Conservation (phyloP, 176 grass and related monocot genomes). For the Rhynchospora breviuscula region DNA sequence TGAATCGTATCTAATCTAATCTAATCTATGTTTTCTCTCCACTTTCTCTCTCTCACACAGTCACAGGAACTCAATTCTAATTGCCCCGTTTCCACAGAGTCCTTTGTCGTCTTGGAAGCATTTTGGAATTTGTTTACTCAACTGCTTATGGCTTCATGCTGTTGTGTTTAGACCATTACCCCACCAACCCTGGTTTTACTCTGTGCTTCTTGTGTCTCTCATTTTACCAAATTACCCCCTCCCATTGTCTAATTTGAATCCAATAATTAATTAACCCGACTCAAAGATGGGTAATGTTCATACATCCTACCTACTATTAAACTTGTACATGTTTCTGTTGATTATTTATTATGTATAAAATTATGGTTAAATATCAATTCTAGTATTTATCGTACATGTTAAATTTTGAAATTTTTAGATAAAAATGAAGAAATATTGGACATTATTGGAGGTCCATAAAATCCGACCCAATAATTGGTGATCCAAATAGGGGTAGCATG, state of each 20-base stretch:
- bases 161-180: too few relatives aligned
- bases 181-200: too few relatives aligned
- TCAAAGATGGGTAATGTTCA: too few relatives aligned
- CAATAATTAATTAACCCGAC: too few relatives aligned
- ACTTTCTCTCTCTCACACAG: not conserved
- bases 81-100: not conserved
- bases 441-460: not conserved
- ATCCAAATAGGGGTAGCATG: not conserved
- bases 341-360: too few relatives aligned
- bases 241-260: too few relatives aligned
- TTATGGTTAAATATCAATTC: too few relatives aligned
- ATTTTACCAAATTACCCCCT: too few relatives aligned
- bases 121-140: not conserved
- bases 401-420: not conserved
- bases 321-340: too few relatives aligned
- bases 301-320: too few relatives aligned
- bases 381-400: not conserved
- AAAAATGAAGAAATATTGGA: not conserved
- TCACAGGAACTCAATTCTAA: constrained; percentile 13
- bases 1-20: too few relatives aligned
- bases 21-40: not conserved
- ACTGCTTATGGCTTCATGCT: not conserved
- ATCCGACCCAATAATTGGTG: not conserved
- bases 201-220: too few relatives aligned
- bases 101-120: not conserved